A percentile compares a stretch with the other conserved stretches of the same genome.
phyloP scores from a whole-genome alignment of 768 basidiomycete species.

The Phaeotremella fagi region DNA sequence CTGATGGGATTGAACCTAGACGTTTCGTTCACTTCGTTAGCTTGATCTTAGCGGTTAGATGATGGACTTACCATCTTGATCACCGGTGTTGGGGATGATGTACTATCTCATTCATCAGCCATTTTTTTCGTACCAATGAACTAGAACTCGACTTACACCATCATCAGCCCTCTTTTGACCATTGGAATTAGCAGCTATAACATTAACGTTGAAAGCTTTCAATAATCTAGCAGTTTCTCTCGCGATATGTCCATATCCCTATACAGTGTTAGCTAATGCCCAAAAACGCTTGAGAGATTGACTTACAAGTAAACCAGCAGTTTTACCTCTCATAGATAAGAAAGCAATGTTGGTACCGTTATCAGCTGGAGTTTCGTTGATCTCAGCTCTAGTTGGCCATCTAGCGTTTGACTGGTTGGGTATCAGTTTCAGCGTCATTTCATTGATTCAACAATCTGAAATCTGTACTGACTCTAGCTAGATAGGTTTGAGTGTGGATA shows the following conservation, averaged over 20 bases:
- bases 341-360: not conserved
- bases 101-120: slow-evolving; percentile 15
- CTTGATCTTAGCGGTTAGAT: no score
- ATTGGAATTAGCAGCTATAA: slow-evolving; percentile 47
- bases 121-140: not conserved
- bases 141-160: slow-evolving; percentile 28
- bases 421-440: not conserved
- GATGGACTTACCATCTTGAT: slow-evolving; percentile 40
- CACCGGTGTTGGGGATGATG: slow-evolving; percentile 46
- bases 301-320: slow-evolving; percentile 45
- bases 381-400: slow-evolving; percentile 16
- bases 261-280: not conserved
- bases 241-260: slow-evolving; percentile 47
- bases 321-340: slow-evolving; percentile 37
- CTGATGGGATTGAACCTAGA: slow-evolving; percentile 39
- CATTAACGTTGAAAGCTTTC: slow-evolving; percentile 35
- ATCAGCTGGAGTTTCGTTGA: slow-evolving; percentile 2
- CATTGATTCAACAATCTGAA: not conserved
- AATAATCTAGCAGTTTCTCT: slow-evolving; percentile 46
- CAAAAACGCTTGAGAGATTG: not conserved
- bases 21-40: no score
- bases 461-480: slow-evolving; percentile 8
- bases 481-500: slow-evolving; percentile 10
- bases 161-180: slow-evolving; percentile 37
- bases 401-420: slow-evolving; percentile 1